Evolutionary conservation across 108 stramenopile species (phyloP).

Genomic region (Asterionellopsis glacialis): DNA sequence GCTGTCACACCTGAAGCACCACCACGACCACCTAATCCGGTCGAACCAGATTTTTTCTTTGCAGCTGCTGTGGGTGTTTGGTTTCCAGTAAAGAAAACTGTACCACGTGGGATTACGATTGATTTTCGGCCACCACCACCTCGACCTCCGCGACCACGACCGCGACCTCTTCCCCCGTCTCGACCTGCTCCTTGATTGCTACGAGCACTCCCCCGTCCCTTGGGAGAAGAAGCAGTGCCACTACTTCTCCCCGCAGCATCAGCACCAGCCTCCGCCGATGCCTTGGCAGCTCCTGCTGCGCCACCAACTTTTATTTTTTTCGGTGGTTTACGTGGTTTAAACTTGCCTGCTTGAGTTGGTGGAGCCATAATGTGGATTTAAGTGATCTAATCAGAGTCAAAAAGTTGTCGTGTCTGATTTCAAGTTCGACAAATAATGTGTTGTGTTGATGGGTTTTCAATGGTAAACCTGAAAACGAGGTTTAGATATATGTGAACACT

Average conservation of each 20-base stretch:
- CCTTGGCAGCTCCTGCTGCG: neutral
- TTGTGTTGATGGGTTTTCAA: too few species aligned
- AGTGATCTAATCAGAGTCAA: too few species aligned
- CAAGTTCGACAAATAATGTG: too few species aligned
- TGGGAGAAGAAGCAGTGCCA: neutral
- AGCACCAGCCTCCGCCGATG: neutral
- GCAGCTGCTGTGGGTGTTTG: conserved; percentile 12
- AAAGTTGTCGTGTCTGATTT: too few species aligned
- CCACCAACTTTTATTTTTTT: conserved; percentile 30
- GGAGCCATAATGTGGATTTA: conserved; percentile 17
- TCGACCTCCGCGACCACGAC: conserved; percentile 23
- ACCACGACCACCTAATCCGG: neutral
- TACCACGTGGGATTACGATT: conserved; percentile 54
- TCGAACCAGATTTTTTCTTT: conserved; percentile 5
- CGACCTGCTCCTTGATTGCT: neutral
- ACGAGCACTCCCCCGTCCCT: neutral
- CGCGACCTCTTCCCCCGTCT: conserved; percentile 28
- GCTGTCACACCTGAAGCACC: conserved; percentile 5
- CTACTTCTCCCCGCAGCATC: conserved; percentile 3
- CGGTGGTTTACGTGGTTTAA: conserved; percentile 73
- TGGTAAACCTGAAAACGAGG: too few species aligned
- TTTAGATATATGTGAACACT: too few species aligned
- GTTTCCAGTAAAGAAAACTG: conserved; percentile 70
- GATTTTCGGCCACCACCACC: conserved; percentile 39
- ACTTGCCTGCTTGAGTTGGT: conserved; percentile 76